These are phyloP conservation scores for Coemansia sp. DNA, from an alignment of 192 early-diverging fungal species.

Conservation along the genomic window DNA sequence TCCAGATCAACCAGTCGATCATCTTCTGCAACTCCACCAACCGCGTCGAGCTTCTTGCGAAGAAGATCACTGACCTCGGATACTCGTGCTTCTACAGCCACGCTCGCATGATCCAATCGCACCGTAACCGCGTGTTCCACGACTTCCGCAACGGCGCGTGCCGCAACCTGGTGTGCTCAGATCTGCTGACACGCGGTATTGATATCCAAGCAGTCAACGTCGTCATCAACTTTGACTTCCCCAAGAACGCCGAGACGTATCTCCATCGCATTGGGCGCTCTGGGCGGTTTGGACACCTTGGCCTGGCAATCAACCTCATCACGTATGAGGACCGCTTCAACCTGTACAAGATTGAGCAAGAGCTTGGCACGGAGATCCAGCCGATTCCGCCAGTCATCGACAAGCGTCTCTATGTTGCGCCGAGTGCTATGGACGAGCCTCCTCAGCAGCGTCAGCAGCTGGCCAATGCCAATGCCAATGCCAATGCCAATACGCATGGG, in stretches of 20 bases:
- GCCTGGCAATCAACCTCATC: constrained; percentile 97
- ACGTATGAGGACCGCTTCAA: constrained; percentile 98
- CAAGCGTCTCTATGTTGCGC: constrained; percentile 85
- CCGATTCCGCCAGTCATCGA: constrained; percentile 98
- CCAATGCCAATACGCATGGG: constrained; percentile 8
- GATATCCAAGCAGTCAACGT: constrained; percentile 99
- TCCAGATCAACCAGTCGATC: constrained; percentile 99
- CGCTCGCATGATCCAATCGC: constrained; percentile 96
- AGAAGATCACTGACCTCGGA: constrained; percentile 99
- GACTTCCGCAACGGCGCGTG: constrained; percentile 98
- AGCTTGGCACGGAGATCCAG: constrained; percentile 97
- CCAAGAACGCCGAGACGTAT: constrained; percentile 99
- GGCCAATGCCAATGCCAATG: constrained; percentile 8
- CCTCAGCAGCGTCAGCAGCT: constrained; percentile 57
- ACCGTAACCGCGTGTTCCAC: constrained; percentile 99
- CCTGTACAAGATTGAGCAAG: constrained; percentile 97
- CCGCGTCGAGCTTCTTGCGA: constrained; percentile 96
- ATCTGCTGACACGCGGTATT: constrained; percentile 96
- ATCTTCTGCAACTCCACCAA: constrained; percentile 99
- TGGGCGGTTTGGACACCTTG: constrained; percentile 94
- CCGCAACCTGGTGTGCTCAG: constrained; percentile 96
- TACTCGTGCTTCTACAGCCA: constrained; percentile 99
- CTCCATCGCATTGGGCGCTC: constrained; percentile 98
- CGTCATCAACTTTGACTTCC: constrained; percentile 99
- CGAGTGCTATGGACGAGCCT: constrained; percentile 69